Evolutionary conservation across 2,329 filamentous ascomycete species (phyloP).

Genomic region (Nothophoma quercina): DNA sequence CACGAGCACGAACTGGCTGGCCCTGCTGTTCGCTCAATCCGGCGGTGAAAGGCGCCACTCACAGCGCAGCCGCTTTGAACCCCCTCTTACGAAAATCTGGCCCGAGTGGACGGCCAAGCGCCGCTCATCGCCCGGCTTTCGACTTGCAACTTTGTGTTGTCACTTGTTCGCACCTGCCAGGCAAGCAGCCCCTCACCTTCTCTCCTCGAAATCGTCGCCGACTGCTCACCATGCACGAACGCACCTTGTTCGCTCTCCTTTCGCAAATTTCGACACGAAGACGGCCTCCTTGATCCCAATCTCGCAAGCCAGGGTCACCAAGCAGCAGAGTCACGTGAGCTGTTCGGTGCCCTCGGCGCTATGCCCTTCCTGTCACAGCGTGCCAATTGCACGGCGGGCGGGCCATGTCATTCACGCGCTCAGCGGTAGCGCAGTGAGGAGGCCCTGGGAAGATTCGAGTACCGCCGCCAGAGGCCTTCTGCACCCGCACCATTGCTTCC

Average conservation of each 20-base stretch:
- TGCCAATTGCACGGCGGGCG: slow-evolving; percentile 23
- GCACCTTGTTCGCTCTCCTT: background rate
- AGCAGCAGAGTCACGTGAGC: slow-evolving; percentile 10
- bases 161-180: slow-evolving; percentile 26
- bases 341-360: slow-evolving; percentile 5
- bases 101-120: slow-evolving; percentile 23
- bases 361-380: slow-evolving; percentile 12
- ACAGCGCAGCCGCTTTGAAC: slow-evolving; percentile 8
- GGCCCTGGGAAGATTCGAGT: slow-evolving; percentile 16
- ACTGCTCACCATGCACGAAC: background rate
- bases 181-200: slow-evolving; percentile 30
- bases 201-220: slow-evolving; percentile 14
- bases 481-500: slow-evolving; percentile 37
- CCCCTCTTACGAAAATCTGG: slow-evolving; percentile 26
- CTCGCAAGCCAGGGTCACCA: slow-evolving; percentile 10
- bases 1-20: slow-evolving; percentile 2
- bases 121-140: slow-evolving; percentile 19
- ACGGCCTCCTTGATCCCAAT: slow-evolving; percentile 6
- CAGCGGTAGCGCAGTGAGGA: slow-evolving; percentile 21
- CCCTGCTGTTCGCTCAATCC: background rate
- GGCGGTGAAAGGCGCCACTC: slow-evolving; percentile 15
- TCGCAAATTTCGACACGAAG: background rate
- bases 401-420: slow-evolving; percentile 23
- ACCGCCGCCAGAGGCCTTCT: slow-evolving; percentile 37
- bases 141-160: slow-evolving; percentile 31